A percentile compares a stretch with the other conserved stretches of the same genome.
Evolutionary conservation across 2,329 filamentous ascomycete species (phyloP).

Genomic region (Nemania sp.): DNA sequence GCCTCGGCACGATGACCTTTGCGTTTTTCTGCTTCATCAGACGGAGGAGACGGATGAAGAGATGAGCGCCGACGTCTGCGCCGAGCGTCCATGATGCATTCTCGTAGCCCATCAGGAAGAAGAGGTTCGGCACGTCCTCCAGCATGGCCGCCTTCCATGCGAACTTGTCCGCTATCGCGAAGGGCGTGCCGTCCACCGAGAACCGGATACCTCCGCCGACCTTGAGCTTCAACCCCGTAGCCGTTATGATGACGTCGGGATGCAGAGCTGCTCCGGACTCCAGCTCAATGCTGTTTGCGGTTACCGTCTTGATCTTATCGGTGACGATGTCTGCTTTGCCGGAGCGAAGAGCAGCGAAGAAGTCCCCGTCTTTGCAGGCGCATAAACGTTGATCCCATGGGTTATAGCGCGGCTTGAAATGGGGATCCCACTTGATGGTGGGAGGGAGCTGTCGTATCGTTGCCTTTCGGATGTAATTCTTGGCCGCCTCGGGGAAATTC

Average conservation of each 20-base stretch:
- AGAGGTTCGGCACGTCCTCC: slow-evolving; percentile 67
- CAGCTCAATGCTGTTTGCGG: slow-evolving; percentile 52
- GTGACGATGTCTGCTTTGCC: slow-evolving; percentile 55
- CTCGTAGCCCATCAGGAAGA: slow-evolving; percentile 66
- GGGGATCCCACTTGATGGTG: slow-evolving; percentile 58
- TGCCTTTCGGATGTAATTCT: slow-evolving; percentile 50
- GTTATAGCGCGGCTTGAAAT: slow-evolving; percentile 68
- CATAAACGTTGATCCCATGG: slow-evolving; percentile 79
- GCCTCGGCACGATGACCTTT: slow-evolving; percentile 20
- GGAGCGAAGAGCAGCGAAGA: slow-evolving; percentile 54
- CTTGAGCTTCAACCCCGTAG: slow-evolving; percentile 66
- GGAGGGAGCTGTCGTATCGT: slow-evolving; percentile 58
- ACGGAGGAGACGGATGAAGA: slow-evolving; percentile 55
- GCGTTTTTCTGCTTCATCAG: slow-evolving; percentile 46
- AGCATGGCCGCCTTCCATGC: slow-evolving; percentile 70
- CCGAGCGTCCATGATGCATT: slow-evolving; percentile 71
- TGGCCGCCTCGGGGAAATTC: slow-evolving; percentile 55
- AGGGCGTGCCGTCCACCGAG: slow-evolving; percentile 56
- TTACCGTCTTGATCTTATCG: slow-evolving; percentile 57
- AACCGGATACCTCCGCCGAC: slow-evolving; percentile 59
- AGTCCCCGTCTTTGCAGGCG: slow-evolving; percentile 62
- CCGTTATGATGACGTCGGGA: slow-evolving; percentile 71
- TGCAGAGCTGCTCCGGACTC: slow-evolving; percentile 55
- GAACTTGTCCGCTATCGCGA: slow-evolving; percentile 56
- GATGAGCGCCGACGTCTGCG: slow-evolving; percentile 56